Evolutionary conservation across 352 stramenopile species (phyloP).

Genomic region (Phytophthora vignae): DNA sequence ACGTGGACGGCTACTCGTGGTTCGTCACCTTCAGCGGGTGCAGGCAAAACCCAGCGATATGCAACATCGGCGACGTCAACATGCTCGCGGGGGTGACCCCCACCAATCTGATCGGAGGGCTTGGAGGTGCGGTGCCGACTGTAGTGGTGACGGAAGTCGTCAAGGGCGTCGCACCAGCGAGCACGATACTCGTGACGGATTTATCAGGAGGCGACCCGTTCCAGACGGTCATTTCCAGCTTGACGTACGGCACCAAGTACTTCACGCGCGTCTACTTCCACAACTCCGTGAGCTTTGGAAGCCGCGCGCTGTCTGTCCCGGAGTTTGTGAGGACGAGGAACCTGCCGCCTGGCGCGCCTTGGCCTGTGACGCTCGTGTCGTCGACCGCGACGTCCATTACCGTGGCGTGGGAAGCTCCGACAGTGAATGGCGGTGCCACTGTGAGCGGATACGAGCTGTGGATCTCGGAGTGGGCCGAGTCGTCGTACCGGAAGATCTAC

Average conservation of each 20-base stretch:
- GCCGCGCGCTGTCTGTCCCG: slow-evolving; percentile 70
- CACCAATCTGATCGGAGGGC: slow-evolving; percentile 58
- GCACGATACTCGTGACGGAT: slow-evolving; percentile 73
- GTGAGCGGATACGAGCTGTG: slow-evolving; percentile 96
- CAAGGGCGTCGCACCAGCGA: slow-evolving; percentile 57
- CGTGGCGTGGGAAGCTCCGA: slow-evolving; percentile 91
- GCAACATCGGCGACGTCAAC: slow-evolving; percentile 91
- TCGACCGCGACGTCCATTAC: slow-evolving; percentile 93
- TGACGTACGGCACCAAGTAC: slow-evolving; percentile 90
- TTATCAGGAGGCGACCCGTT: slow-evolving; percentile 81
- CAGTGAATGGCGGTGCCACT: slow-evolving; percentile 89
- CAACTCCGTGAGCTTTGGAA: slow-evolving; percentile 89
- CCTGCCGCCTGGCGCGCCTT: slow-evolving; percentile 86
- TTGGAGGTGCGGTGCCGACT: slow-evolving; percentile 39
- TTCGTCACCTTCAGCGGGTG: slow-evolving; percentile 92
- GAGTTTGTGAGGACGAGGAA: slow-evolving; percentile 88
- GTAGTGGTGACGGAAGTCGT: slow-evolving; percentile 63
- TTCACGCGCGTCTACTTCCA: slow-evolving; percentile 93
- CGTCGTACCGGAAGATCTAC: slow-evolving; percentile 91
- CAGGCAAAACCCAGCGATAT: slow-evolving; percentile 73
- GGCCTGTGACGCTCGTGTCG: slow-evolving; percentile 87
- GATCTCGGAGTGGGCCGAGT: slow-evolving; percentile 95
- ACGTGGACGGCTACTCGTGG: slow-evolving; percentile 87
- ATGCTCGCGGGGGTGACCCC: slow-evolving; percentile 50
- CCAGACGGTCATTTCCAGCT: slow-evolving; percentile 59